Evolutionary conservation across 129 eudicot species (phyloP), one percentile per base, ranked within the genome.

Genomic region (Pittosporum tobira): DNA sequence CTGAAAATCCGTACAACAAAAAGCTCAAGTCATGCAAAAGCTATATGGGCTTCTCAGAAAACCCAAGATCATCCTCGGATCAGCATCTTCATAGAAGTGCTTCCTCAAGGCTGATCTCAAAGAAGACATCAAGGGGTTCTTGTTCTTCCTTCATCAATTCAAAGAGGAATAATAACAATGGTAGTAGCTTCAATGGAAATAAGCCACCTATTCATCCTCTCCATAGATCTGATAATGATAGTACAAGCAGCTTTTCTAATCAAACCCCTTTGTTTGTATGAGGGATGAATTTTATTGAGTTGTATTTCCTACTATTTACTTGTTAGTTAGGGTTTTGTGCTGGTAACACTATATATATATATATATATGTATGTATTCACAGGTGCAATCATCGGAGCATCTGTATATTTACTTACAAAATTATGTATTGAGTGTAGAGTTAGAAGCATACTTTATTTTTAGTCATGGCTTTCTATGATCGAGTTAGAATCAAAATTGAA

Each of bases 21-120:
- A 86, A 56, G 75, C 73, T 86, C 44, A 86, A 82, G 65, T 71
- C 79, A 3, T 78, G 95, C 77, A 73, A 71, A 76, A 81, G 88
- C 55, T 78, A 85, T 36, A 66, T 56, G 11, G 76, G 61, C 13
- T 61, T 69, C 21, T 71, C 80, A 29, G 43, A 59, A 9, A 52
- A 40, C 66, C 45, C 6, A 5, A 22, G 11, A 9, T 6, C 2
- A 34, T 8, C 57, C 30, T 53, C 56, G 21, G 12, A 37, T 44
- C 11, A 5, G 16, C 66, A 71, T 23, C 67, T 71, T 8, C 71
- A 66, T 1, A 59, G 62, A 44, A 84, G 62, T 53, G 53, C 69
- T 7, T 71, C 82, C 25, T 73, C 86, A 46, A 85, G 73, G 74
- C 78, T 78, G 5, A 73, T 73, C 56, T 55, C 60, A 2, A 73